A percentile compares a stretch with the other conserved stretches of the same genome.
These are phyloP conservation scores for Trametopsis cervina DNA, from an alignment of 768 basidiomycete species.

Conservation along the genomic window DNA sequence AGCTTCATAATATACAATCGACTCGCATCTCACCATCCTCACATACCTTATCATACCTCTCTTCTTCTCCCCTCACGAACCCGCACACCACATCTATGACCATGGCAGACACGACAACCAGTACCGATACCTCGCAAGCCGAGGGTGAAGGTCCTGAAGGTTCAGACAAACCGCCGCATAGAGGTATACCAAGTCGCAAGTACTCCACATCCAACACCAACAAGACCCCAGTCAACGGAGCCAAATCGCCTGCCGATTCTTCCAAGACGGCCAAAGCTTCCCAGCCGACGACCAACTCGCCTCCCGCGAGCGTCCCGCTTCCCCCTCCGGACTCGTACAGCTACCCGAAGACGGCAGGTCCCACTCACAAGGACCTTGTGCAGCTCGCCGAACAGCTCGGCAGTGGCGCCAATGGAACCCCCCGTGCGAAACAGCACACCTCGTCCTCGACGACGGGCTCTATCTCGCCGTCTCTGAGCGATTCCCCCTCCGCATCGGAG, in stretches of 20 bases:
- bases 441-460: conserved; percentile 33
- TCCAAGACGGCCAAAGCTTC: conserved; percentile 6
- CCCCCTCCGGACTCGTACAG: conserved; percentile 44
- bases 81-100: conserved; percentile 16
- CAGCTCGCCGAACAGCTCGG: conserved; percentile 18
- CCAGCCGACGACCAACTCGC: conserved; percentile 14
- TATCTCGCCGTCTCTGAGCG: conserved; percentile 31
- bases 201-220: conserved; percentile 1
- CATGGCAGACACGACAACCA: conserved; percentile 39
- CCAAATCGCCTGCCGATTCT: conserved; percentile 7
- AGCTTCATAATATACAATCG: conserved; percentile 11
- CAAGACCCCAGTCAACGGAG: conserved; percentile 14
- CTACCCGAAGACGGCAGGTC: conserved; percentile 45
- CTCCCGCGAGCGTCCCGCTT: conserved; percentile 33
- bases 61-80: conserved; percentile 6
- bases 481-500: conserved; percentile 49
- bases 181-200: conserved; percentile 5
- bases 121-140: conserved; percentile 43
- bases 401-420: conserved; percentile 14
- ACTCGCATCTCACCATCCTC: conserved; percentile 2
- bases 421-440: conserved; percentile 18
- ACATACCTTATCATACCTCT: conserved; percentile 5
- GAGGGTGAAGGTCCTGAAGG: conserved; percentile 53
- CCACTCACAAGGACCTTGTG: conserved; percentile 38
- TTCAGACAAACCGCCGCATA: conserved; percentile 51